Percentiles rank a stretch among this genome's conserved stretches.
Evolutionary conservation across 129 eudicot species (phyloP).

Genomic region (Pseudognaphalium luteoalbum): DNA sequence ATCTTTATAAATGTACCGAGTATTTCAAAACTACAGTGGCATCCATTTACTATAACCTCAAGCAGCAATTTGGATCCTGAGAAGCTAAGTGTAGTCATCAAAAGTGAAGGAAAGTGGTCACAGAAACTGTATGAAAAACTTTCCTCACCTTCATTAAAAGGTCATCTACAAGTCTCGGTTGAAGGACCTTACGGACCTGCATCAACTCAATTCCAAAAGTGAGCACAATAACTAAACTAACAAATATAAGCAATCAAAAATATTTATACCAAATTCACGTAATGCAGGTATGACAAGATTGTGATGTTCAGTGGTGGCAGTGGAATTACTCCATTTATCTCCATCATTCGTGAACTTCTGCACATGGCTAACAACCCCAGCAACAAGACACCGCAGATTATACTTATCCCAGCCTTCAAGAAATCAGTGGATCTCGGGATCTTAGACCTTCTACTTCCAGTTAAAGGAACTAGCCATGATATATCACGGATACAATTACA

Average conservation of each 20-base stretch:
- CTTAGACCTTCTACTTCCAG: constrained; percentile 57
- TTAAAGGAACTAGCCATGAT: constrained; percentile 35
- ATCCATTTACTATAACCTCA: constrained; percentile 68
- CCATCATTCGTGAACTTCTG: constrained; percentile 62
- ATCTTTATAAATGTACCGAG: constrained; percentile 58
- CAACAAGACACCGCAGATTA: constrained; percentile 36
- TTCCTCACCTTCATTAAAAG: constrained; percentile 36
- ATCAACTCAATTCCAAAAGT: constrained; percentile 48
- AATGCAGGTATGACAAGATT: constrained; percentile 54
- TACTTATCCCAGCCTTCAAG: constrained; percentile 53
- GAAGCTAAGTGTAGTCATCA: constrained; percentile 59
- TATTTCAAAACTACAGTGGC: constrained; percentile 76
- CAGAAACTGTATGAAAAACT: constrained; percentile 45
- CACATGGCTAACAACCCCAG: constrained; percentile 24
- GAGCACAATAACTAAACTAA: constrained; percentile 10
- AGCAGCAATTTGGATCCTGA: constrained; percentile 56
- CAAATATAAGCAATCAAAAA: neutral
- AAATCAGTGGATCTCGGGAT: constrained; percentile 46
- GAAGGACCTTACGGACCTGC: constrained; percentile 83
- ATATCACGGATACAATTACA: constrained; percentile 38
- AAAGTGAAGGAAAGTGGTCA: constrained; percentile 69
- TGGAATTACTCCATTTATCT: constrained; percentile 66
- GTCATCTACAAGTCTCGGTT: constrained; percentile 49
- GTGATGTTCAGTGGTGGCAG: constrained; percentile 78
- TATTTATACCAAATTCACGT: neutral